phyloP scores from a whole-genome alignment of 2,329 filamentous ascomycete genomes.

The Fusarium euwallaceae region DNA sequence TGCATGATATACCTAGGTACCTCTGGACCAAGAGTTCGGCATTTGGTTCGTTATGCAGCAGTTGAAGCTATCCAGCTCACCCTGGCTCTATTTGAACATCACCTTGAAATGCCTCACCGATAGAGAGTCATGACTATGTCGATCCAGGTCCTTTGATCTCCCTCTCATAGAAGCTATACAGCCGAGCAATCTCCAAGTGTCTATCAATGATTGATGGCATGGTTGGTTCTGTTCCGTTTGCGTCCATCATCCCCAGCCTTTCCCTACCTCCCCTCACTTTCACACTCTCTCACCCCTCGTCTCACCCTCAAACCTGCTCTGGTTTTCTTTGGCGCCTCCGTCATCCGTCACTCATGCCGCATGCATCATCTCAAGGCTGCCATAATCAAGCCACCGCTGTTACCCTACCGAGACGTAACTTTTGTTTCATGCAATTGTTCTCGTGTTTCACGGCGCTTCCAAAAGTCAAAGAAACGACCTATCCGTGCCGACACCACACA shows the following conservation, averaged over 20 bases:
- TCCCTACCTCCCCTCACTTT: not conserved
- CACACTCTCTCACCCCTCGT: slow-evolving; percentile 15
- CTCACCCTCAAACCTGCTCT: slow-evolving; percentile 32
- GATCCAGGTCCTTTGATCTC: slow-evolving; percentile 41
- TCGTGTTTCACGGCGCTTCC: slow-evolving; percentile 13
- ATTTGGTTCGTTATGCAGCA: slow-evolving; percentile 4
- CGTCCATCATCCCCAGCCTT: slow-evolving; percentile 15
- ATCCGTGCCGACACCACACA: not conserved
- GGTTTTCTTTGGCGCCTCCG: slow-evolving; percentile 6
- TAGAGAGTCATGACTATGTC: slow-evolving; percentile 21
- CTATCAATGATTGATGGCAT: not conserved
- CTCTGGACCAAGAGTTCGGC: slow-evolving; percentile 16
- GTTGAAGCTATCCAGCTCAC: slow-evolving; percentile 21
- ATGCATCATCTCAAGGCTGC: not conserved
- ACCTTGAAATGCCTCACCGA: slow-evolving; percentile 35
- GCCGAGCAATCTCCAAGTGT: not conserved
- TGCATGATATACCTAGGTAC: not conserved
- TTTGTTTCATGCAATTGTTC: slow-evolving; percentile 11
- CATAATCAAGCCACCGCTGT: slow-evolving; percentile 16
- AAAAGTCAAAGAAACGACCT: not conserved
- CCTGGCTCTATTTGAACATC: slow-evolving; percentile 25
- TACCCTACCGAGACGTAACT: slow-evolving; percentile 8
- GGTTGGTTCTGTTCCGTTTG: not conserved
- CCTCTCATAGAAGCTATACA: slow-evolving; percentile 9
- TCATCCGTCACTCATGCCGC: slow-evolving; percentile 24